phyloP scores from a whole-genome alignment of 768 basidiomycete species.

The Aureoboletus auriporus region DNA sequence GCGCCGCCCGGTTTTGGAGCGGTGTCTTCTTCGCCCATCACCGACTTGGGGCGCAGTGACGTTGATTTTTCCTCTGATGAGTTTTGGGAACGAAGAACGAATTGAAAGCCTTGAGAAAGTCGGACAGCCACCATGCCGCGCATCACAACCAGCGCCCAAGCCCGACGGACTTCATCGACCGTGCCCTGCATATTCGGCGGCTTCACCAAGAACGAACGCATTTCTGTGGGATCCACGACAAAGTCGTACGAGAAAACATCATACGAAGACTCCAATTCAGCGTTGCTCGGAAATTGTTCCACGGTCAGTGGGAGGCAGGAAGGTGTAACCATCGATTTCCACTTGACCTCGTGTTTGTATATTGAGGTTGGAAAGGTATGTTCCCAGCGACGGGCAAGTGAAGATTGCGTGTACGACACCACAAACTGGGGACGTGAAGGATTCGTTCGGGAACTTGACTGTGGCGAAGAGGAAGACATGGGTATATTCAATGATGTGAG shows the following conservation, averaged over 20 bases:
- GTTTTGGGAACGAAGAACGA: slow-evolving; percentile 57
- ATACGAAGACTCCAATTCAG: slow-evolving; percentile 73
- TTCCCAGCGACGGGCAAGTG: slow-evolving; percentile 87
- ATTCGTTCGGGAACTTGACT: slow-evolving; percentile 45
- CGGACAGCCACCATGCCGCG: slow-evolving; percentile 91
- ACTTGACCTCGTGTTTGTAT: slow-evolving; percentile 86
- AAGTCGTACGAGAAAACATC: slow-evolving; percentile 87
- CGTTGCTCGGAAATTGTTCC: slow-evolving; percentile 76
- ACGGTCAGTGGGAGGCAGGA: slow-evolving; percentile 87
- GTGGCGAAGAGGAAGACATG: slow-evolving; percentile 45
- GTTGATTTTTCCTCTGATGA: slow-evolving; percentile 31
- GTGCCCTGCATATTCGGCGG: slow-evolving; percentile 47
- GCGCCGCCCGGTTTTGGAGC: slow-evolving; percentile 58
- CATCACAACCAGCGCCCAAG: slow-evolving; percentile 81
- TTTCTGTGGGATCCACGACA: slow-evolving; percentile 78
- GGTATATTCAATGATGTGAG: slow-evolving; percentile 35
- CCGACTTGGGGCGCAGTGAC: slow-evolving; percentile 52
- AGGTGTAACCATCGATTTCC: slow-evolving; percentile 83
- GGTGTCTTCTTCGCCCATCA: slow-evolving; percentile 50
- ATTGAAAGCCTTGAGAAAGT: slow-evolving; percentile 92
- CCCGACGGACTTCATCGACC: slow-evolving; percentile 55
- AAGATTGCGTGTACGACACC: slow-evolving; percentile 59
- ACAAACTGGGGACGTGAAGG: slow-evolving; percentile 61
- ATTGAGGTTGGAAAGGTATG: slow-evolving; percentile 72
- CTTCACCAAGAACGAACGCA: slow-evolving; percentile 83